Evolutionary conservation across 2,329 filamentous ascomycete genomes (phyloP).

Genomic region (Westerdykella aurantiaca): DNA sequence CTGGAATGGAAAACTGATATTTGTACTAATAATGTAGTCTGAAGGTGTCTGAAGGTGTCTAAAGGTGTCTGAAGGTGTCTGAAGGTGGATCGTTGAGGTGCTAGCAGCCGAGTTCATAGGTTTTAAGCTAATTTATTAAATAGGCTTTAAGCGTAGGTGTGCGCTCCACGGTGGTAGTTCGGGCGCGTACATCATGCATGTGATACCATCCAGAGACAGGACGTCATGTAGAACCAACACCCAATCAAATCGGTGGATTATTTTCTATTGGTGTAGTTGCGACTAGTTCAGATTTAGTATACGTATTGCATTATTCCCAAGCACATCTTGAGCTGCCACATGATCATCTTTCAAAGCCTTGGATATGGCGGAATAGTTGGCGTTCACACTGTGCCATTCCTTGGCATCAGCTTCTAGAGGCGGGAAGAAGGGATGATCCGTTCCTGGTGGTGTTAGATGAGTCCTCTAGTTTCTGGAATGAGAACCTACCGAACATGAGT

Average conservation of each 20-base stretch:
- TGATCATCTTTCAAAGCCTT: slow-evolving; percentile 45
- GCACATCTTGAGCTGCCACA: slow-evolving; percentile 47
- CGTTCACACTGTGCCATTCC: slow-evolving; percentile 64
- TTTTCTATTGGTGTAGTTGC: neutral
- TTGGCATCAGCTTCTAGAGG: slow-evolving; percentile 58
- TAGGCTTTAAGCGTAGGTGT: neutral
- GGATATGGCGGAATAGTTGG: slow-evolving; percentile 53
- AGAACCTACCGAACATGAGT: slow-evolving; percentile 61
- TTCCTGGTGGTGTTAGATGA: slow-evolving; percentile 42
- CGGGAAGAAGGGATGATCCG: slow-evolving; percentile 82
- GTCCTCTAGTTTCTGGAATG: neutral
- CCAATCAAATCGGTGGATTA: neutral
- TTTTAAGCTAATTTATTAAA: too few species aligned
- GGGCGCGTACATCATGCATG: neutral
- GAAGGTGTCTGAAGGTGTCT: neutral
- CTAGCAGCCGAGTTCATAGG: too few species aligned
- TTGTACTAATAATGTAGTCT: neutral
- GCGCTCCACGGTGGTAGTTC: neutral
- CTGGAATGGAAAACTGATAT: too few species aligned
- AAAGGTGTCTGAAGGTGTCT: neutral
- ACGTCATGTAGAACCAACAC: neutral
- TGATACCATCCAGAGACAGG: neutral
- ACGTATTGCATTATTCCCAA: slow-evolving; percentile 56
- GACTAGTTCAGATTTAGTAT: slow-evolving; percentile 39
- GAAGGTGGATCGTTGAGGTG: too few species aligned